phyloP scores from a whole-genome alignment of 495 filamentous ascomycete species.

The Acidomyces sp. region DNA sequence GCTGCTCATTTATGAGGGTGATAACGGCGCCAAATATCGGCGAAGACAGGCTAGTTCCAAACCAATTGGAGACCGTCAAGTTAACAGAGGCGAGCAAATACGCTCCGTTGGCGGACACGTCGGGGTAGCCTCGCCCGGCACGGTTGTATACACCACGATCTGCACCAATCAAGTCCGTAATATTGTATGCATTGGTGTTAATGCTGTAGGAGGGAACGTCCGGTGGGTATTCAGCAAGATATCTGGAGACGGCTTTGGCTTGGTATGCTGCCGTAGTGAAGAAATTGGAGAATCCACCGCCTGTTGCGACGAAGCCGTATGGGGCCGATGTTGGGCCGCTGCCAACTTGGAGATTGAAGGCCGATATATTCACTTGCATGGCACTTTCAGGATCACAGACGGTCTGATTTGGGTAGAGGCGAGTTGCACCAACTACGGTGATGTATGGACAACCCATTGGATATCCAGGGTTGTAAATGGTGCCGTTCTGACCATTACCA shows the following conservation, averaged over 20 bases:
- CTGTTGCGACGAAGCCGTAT: slow-evolving; percentile 1
- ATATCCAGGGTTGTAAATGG: slow-evolving; percentile 8
- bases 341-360: background rate
- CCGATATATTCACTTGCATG: slow-evolving; percentile 7
- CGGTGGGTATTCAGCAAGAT: slow-evolving; percentile 2
- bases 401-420: slow-evolving; percentile 9
- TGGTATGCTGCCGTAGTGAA: slow-evolving; percentile 14
- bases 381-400: slow-evolving; percentile 15
- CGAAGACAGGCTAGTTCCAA: slow-evolving; percentile 11
- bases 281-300: slow-evolving; percentile 15
- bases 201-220: slow-evolving; percentile 9
- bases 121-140: slow-evolving; percentile 49
- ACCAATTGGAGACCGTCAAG: background rate
- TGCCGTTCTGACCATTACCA: background rate
- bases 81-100: slow-evolving; percentile 31
- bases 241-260: slow-evolving; percentile 2
- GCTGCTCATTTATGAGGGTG: slow-evolving; percentile 13
- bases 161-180: too few relatives aligned
- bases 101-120: slow-evolving; percentile 34
- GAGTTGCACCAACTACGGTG: slow-evolving; percentile 12
- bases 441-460: slow-evolving; percentile 7
- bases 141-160: slow-evolving; percentile 35
- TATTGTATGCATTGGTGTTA: background rate
- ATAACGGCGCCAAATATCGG: slow-evolving; percentile 22
- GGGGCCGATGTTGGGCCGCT: background rate